Evolutionary conservation across 139 green algal genomes (phyloP).

Genomic region (Chara braunii): DNA sequence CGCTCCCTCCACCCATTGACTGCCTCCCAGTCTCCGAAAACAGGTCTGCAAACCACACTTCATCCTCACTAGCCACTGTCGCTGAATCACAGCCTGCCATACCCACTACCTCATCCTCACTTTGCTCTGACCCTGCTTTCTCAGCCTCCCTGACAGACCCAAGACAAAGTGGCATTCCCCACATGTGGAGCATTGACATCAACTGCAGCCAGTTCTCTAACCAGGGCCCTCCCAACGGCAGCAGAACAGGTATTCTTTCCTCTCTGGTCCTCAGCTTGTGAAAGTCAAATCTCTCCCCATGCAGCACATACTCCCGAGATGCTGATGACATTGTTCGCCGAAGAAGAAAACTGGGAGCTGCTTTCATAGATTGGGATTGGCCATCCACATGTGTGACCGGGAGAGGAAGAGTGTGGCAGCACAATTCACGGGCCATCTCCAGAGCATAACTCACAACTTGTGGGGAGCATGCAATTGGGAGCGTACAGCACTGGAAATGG

Average conservation of each 20-base stretch:
- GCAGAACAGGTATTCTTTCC: background rate
- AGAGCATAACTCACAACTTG: background rate
- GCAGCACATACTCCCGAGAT: background rate
- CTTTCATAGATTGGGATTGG: background rate
- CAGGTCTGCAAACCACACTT: conserved; percentile 14
- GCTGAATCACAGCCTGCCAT: background rate
- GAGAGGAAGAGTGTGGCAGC: background rate
- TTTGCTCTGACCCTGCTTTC: background rate
- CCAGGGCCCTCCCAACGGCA: background rate
- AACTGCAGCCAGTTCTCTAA: background rate
- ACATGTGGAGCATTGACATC: background rate
- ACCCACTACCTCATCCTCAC: background rate
- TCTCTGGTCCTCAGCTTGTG: background rate
- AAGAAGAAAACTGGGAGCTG: background rate
- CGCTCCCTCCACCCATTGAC: background rate
- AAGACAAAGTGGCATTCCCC: background rate
- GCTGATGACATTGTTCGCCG: background rate
- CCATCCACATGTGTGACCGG: background rate
- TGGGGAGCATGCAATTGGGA: no score
- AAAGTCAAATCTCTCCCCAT: background rate
- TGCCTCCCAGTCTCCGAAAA: background rate
- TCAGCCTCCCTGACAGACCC: background rate
- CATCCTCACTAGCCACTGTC: background rate
- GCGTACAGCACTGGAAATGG: no score
- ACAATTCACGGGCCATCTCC: background rate